Evolutionary conservation across 2,329 filamentous ascomycete genomes (phyloP).

Genomic region (Pezicula neosporulosa): DNA sequence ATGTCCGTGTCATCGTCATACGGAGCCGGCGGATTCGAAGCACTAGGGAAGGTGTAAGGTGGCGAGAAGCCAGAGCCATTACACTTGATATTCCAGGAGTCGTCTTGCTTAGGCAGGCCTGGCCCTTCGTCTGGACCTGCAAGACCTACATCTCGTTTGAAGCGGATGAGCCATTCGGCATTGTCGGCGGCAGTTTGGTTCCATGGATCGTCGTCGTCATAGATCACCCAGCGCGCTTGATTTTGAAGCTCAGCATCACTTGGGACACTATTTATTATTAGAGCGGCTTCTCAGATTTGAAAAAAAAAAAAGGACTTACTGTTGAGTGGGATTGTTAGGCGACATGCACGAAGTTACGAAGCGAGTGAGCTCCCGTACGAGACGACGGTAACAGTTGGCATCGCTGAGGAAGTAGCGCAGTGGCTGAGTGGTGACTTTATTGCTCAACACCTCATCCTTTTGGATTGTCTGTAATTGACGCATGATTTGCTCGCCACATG

Average conservation of each 20-base stretch:
- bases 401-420: slow-evolving; percentile 50
- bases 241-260: slow-evolving; percentile 61
- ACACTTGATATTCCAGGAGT: slow-evolving; percentile 43
- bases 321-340: slow-evolving; percentile 55
- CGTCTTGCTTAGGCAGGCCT: slow-evolving; percentile 37
- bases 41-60: slow-evolving; percentile 46
- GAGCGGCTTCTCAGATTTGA: background rate
- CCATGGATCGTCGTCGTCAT: slow-evolving; percentile 63
- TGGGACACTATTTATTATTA: slow-evolving; percentile 33
- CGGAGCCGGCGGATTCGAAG: slow-evolving; percentile 26
- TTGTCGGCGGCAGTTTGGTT: slow-evolving; percentile 64
- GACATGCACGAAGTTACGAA: slow-evolving; percentile 53
- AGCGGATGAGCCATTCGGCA: slow-evolving; percentile 58
- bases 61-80: slow-evolving; percentile 54
- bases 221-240: slow-evolving; percentile 60
- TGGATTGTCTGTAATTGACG: slow-evolving; percentile 11
- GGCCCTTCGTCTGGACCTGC: slow-evolving; percentile 44
- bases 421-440: slow-evolving; percentile 21
- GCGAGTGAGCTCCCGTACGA: slow-evolving; percentile 50
- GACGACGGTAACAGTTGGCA: slow-evolving; percentile 55
- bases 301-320: slow-evolving; percentile 26
- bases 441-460: slow-evolving; percentile 25
- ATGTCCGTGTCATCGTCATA: slow-evolving; percentile 31
- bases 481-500: background rate
- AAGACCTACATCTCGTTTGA: slow-evolving; percentile 56